phyloP scores from a whole-genome alignment of 441 rosid species.

The Erodium trifolium region DNA sequence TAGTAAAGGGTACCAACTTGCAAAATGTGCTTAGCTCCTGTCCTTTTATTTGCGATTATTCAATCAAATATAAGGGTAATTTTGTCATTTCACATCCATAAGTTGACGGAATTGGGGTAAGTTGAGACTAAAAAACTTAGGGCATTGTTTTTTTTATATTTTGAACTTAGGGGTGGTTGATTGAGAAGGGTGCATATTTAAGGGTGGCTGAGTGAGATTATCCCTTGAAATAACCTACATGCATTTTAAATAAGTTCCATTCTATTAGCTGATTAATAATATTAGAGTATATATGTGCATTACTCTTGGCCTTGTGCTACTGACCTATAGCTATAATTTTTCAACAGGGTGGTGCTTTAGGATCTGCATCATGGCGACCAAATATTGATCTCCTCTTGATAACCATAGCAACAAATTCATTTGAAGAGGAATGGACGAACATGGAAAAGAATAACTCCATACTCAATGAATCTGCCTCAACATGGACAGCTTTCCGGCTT shows the following conservation, averaged over 20 bases:
- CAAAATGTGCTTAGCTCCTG: too few relatives aligned
- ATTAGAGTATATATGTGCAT: neutral
- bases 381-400: constrained; percentile 52
- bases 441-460: constrained; percentile 31
- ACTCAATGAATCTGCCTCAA: constrained; percentile 26
- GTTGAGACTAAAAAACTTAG: too few relatives aligned
- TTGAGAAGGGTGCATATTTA: too few relatives aligned
- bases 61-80: too few relatives aligned
- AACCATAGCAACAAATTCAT: constrained; percentile 41
- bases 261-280: neutral
- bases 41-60: too few relatives aligned
- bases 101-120: too few relatives aligned
- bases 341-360: constrained; percentile 57
- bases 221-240: neutral
- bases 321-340: constrained; percentile 10
- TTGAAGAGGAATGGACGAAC: constrained; percentile 44
- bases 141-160: too few relatives aligned
- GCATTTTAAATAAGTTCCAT: neutral
- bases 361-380: constrained; percentile 60
- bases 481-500: constrained; percentile 51
- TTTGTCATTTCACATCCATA: too few relatives aligned
- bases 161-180: too few relatives aligned
- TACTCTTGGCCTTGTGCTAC: neutral
- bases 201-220: neutral
- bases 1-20: too few relatives aligned